phyloP scores from a whole-genome alignment of 73 alveolate species.

The Tetrahymena malaccensis region DNA sequence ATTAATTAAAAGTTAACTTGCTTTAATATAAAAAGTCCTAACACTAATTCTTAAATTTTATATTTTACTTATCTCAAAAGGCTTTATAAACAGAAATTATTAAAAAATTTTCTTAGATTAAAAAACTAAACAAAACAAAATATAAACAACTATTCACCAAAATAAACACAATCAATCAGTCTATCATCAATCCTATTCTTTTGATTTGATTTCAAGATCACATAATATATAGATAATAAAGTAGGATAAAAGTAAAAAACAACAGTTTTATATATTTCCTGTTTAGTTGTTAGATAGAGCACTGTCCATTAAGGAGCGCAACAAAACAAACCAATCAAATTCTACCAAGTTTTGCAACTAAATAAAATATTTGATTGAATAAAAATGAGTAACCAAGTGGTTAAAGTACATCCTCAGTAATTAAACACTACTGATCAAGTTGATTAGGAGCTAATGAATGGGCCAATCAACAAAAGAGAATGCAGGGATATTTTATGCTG shows the following conservation, averaged over 20 bases:
- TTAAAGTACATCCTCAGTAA: not conserved
- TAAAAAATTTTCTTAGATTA: too few species aligned
- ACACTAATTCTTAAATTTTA: not conserved
- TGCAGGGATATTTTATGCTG: constrained; percentile 89
- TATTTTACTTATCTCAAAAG: not conserved
- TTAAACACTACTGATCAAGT: not conserved
- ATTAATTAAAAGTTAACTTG: too few species aligned
- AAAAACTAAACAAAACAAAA: not conserved
- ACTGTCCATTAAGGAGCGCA: not conserved
- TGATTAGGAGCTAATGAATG: constrained; percentile 65
- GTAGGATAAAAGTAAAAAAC: not conserved
- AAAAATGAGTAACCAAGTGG: not conserved
- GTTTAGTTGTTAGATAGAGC: not conserved
- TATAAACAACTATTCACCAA: not conserved
- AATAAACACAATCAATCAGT: not conserved
- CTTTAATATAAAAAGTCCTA: not conserved
- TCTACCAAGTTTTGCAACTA: not conserved
- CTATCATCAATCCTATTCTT: not conserved
- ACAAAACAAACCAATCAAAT: not conserved
- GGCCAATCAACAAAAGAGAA: constrained; percentile 85
- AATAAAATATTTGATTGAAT: not conserved
- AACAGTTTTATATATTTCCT: not conserved
- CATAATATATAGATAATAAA: too few species aligned
- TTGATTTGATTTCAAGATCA: too few species aligned
- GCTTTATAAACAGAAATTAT: not conserved